These are phyloP conservation scores for Ochromonas danica DNA, from an alignment of 108 stramenopile species.

Conservation along the genomic window DNA sequence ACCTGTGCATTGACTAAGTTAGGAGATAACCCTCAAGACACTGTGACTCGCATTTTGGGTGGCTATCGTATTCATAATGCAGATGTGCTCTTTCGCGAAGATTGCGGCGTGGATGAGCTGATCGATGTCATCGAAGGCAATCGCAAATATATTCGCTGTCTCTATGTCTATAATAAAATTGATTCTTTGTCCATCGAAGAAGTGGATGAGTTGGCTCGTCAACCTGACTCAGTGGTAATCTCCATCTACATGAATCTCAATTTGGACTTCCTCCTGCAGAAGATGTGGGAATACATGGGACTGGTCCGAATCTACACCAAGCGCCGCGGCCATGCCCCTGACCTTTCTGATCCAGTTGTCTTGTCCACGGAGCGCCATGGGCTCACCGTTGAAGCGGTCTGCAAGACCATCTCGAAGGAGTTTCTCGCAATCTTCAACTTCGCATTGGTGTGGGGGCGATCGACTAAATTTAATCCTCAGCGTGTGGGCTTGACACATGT, in stretches of 20 bases:
- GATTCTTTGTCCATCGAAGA: slow-evolving; percentile 60
- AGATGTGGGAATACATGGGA: slow-evolving; percentile 94
- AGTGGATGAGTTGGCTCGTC: slow-evolving; percentile 87
- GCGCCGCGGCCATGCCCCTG: slow-evolving; percentile 75
- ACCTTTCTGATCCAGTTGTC: slow-evolving; percentile 94
- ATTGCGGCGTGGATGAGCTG: slow-evolving; percentile 88
- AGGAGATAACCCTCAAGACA: slow-evolving; percentile 84
- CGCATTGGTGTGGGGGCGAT: slow-evolving; percentile 96
- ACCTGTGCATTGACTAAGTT: slow-evolving; percentile 83
- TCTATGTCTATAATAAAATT: slow-evolving; percentile 99
- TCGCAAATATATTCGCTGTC: slow-evolving; percentile 78
- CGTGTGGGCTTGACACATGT: slow-evolving; percentile 85
- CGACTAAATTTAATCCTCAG: slow-evolving; percentile 92
- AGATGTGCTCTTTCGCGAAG: slow-evolving; percentile 89
- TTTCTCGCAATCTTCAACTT: slow-evolving; percentile 68
- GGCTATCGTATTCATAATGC: slow-evolving; percentile 91
- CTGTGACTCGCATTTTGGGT: slow-evolving; percentile 73
- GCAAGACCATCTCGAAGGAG: slow-evolving; percentile 49
- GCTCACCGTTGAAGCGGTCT: slow-evolving; percentile 54
- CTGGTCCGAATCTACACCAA: slow-evolving; percentile 96
- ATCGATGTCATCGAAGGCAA: slow-evolving; percentile 91
- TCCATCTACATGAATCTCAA: slow-evolving; percentile 79
- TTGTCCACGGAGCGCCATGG: slow-evolving; percentile 76
- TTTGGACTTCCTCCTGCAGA: slow-evolving; percentile 58
- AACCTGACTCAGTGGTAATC: slow-evolving; percentile 88